These are phyloP conservation scores for Cairneyella variabilis DNA, from an alignment of 495 filamentous ascomycete genomes.

Conservation along the genomic window DNA sequence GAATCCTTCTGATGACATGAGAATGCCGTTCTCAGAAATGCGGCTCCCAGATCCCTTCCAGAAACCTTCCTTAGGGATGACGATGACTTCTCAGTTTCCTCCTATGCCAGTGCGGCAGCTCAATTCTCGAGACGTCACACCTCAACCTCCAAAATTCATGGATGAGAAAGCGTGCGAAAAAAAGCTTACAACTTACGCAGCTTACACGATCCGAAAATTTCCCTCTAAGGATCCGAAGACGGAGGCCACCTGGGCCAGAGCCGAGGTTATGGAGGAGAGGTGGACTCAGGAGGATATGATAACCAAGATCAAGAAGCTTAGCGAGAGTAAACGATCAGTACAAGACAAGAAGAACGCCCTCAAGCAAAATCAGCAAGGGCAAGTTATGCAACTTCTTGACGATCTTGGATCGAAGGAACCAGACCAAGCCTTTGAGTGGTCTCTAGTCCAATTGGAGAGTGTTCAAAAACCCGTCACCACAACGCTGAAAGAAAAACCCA, in stretches of 20 bases:
- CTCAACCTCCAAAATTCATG: not conserved
- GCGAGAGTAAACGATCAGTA: constrained; percentile 11
- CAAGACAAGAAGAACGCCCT: constrained; percentile 17
- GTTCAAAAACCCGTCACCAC: not conserved
- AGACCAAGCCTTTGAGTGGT: constrained; percentile 19
- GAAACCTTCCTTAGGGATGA: too few relatives aligned
- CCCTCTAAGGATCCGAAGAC: constrained; percentile 8
- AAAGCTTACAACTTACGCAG: constrained; percentile 16
- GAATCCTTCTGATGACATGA: too few relatives aligned
- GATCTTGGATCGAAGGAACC: constrained; percentile 6
- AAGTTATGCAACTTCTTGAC: constrained; percentile 18
- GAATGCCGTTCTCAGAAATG: too few relatives aligned
- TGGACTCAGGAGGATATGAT: constrained; percentile 16
- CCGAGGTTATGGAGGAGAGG: constrained; percentile 14
- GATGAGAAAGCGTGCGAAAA: constrained; percentile 15
- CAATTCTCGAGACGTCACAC: too few relatives aligned
- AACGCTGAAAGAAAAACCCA: not conserved
- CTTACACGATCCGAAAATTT: constrained; percentile 15
- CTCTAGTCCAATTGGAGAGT: constrained; percentile 20
- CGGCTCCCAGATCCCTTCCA: too few relatives aligned
- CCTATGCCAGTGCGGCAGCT: too few relatives aligned
- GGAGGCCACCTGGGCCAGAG: constrained; percentile 19
- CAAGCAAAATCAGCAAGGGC: constrained; percentile 3
- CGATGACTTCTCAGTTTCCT: too few relatives aligned
- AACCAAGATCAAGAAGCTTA: constrained; percentile 20